A percentile compares a stretch with the other conserved stretches of the same genome.
These are phyloP conservation scores for Yamadazyma jaroonii DNA, from an alignment of 1,139 yeast genomes.

Conservation along the genomic window DNA sequence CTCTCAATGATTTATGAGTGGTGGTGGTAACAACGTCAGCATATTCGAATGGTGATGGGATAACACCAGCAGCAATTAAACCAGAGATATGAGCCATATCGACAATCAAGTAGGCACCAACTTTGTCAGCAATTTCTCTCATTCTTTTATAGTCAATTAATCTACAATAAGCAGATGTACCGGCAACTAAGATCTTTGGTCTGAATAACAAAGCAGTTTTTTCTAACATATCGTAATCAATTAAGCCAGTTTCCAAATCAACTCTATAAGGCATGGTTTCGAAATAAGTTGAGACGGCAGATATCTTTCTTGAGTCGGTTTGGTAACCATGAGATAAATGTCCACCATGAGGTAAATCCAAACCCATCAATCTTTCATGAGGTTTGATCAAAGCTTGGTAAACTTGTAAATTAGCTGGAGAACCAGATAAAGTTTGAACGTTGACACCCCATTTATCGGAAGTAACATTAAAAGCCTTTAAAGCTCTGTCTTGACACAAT, in stretches of 20 bases:
- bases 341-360: constrained; percentile 97
- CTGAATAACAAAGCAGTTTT: constrained; percentile 86
- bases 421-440: constrained; percentile 93
- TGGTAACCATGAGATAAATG: constrained; percentile 98
- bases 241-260: constrained; percentile 84
- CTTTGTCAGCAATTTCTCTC: constrained; percentile 95
- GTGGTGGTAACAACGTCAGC: constrained; percentile 98
- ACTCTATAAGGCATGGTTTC: constrained; percentile 99
- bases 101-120: constrained; percentile 92
- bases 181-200: constrained; percentile 95
- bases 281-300: constrained; percentile 93
- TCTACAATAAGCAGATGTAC: constrained; percentile 97
- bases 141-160: constrained; percentile 91
- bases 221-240: constrained; percentile 93
- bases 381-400: constrained; percentile 94
- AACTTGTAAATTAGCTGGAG: constrained; percentile 96
- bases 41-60: constrained; percentile 93
- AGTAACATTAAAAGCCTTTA: constrained; percentile 77
- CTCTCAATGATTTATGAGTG: constrained; percentile 96
- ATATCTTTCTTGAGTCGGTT: constrained; percentile 91
- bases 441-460: constrained; percentile 96
- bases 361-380: constrained; percentile 95
- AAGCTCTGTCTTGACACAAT: constrained; percentile 90
- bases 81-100: constrained; percentile 99
- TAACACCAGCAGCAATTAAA: constrained; percentile 92